phyloP scores from a whole-genome alignment of 177 flowering plant species.

The Telopea speciosissima region DNA sequence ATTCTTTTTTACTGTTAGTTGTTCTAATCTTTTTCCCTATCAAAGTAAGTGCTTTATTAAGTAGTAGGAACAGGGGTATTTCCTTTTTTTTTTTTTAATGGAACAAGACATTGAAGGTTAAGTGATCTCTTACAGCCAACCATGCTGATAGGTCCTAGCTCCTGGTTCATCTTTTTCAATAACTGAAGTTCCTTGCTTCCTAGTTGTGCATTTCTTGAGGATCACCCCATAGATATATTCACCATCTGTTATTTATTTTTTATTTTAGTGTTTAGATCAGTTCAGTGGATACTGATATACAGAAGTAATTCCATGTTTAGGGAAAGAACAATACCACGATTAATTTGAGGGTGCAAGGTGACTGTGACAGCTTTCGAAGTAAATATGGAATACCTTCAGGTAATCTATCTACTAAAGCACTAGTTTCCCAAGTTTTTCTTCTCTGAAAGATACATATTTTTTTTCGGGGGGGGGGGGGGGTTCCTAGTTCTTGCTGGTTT shows the following conservation, averaged over 20 bases:
- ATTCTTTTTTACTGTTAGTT: too few species aligned
- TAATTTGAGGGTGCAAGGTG: conserved; percentile 47
- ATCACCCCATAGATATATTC: neutral
- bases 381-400: conserved; percentile 55
- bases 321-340: conserved; percentile 19
- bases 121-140: too few species aligned
- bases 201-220: neutral
- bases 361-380: conserved; percentile 40
- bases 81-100: too few species aligned
- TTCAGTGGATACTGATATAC: conserved; percentile 4
- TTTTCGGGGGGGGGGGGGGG: neutral
- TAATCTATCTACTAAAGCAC: conserved; percentile 11
- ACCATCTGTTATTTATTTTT: neutral
- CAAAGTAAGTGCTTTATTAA: too few species aligned
- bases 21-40: too few species aligned
- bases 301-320: conserved; percentile 20
- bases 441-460: neutral
- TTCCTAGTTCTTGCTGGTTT: neutral
- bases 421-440: neutral
- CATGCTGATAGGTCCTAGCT: too few species aligned
- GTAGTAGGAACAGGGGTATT: too few species aligned
- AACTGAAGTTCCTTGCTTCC: too few species aligned
- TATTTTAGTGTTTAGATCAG: neutral
- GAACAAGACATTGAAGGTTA: too few species aligned
- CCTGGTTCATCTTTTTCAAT: too few species aligned